These are phyloP conservation scores for Boletellus ananas DNA, from an alignment of 768 basidiomycete species.

Conservation along the genomic window DNA sequence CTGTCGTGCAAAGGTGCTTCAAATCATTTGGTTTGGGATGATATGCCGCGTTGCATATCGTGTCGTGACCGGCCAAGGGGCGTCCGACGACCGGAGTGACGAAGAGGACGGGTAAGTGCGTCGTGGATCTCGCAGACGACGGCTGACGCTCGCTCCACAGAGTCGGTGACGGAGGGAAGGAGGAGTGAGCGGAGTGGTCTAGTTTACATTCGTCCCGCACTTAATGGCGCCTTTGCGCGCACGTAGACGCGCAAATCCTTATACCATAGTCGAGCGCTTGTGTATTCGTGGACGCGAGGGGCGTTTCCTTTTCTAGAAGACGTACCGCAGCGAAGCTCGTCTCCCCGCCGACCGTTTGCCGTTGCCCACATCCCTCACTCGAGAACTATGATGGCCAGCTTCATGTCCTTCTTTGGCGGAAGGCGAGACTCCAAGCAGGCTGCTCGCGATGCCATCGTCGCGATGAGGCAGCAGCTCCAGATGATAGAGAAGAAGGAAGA, in stretches of 20 bases:
- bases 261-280: slow-evolving; percentile 27
- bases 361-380: neutral
- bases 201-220: slow-evolving; percentile 17
- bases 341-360: neutral
- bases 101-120: slow-evolving; percentile 57
- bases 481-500: slow-evolving; percentile 99
- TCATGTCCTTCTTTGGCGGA: slow-evolving; percentile 89
- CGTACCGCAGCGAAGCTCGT: slow-evolving; percentile 13
- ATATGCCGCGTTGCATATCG: slow-evolving; percentile 81
- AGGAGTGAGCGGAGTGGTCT: slow-evolving; percentile 25
- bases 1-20: slow-evolving; percentile 49
- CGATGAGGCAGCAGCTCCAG: slow-evolving; percentile 87
- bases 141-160: slow-evolving; percentile 17
- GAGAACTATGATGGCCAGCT: slow-evolving; percentile 59
- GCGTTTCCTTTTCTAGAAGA: slow-evolving; percentile 27
- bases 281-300: slow-evolving; percentile 6
- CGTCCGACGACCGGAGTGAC: slow-evolving; percentile 84
- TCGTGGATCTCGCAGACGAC: neutral
- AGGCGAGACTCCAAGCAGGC: slow-evolving; percentile 78
- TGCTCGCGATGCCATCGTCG: slow-evolving; percentile 90
- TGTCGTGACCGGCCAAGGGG: slow-evolving; percentile 69
- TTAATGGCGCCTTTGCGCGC: slow-evolving; percentile 29
- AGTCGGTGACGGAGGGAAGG: slow-evolving; percentile 18
- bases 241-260: slow-evolving; percentile 22
- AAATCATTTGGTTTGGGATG: slow-evolving; percentile 82